phyloP scores from a whole-genome alignment of 768 basidiomycete genomes.

The Pisolithus tinctorius region DNA sequence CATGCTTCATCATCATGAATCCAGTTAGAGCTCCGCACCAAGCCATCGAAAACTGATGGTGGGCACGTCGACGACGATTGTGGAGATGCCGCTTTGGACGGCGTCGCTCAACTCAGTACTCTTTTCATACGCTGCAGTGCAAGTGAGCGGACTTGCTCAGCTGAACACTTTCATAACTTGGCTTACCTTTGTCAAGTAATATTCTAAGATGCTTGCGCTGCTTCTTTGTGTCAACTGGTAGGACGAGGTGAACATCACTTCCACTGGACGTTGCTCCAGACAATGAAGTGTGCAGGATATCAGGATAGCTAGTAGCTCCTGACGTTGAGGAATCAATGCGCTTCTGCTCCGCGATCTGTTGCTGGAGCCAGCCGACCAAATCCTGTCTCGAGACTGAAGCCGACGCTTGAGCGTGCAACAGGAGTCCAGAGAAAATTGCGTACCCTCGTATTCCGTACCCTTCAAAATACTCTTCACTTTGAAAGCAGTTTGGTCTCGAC shows the following conservation, averaged over 20 bases:
- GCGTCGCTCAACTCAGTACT: slow-evolving; percentile 50
- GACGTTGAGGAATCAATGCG: slow-evolving; percentile 62
- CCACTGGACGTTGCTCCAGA: slow-evolving; percentile 28
- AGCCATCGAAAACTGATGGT: slow-evolving; percentile 51
- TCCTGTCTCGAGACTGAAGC: slow-evolving; percentile 58
- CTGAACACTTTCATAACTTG: background rate
- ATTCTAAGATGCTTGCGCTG: slow-evolving; percentile 66
- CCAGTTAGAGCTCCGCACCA: slow-evolving; percentile 56
- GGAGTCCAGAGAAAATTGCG: slow-evolving; percentile 11
- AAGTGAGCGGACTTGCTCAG: background rate
- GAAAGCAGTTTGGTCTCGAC: slow-evolving; percentile 62
- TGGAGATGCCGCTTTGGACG: slow-evolving; percentile 54
- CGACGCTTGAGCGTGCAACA: slow-evolving; percentile 3
- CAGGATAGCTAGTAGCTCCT: slow-evolving; percentile 43
- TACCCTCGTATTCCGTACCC: slow-evolving; percentile 70
- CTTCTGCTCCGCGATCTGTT: slow-evolving; percentile 75
- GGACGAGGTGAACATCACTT: slow-evolving; percentile 54
- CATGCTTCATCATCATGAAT: slow-evolving; percentile 70
- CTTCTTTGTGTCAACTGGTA: slow-evolving; percentile 68
- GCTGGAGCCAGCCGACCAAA: slow-evolving; percentile 67
- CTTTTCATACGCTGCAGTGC: slow-evolving; percentile 53
- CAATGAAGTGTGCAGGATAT: slow-evolving; percentile 26
- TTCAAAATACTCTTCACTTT: slow-evolving; percentile 79
- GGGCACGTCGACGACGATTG: slow-evolving; percentile 67
- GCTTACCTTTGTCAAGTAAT: slow-evolving; percentile 57